A percentile compares a stretch with the other conserved stretches of the same genome.
Conservation (phyloP, 192 early-diverging fungal genomes). For the Linnemannia zychae region DNA sequence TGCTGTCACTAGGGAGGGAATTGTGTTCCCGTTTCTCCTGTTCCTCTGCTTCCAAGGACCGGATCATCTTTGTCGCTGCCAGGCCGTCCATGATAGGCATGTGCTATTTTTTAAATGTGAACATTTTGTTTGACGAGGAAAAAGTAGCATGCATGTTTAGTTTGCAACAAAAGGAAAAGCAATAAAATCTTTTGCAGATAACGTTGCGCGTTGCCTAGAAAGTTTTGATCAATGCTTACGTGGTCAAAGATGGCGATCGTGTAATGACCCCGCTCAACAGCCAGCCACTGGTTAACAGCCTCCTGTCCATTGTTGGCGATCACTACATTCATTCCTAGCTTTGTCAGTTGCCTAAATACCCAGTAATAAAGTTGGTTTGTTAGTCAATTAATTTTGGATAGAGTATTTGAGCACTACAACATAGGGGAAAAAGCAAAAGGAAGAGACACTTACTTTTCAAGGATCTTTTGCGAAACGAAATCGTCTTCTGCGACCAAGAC, state of each 20-base stretch:
- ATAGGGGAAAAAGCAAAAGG: too few relatives aligned
- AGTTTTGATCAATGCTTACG: too few relatives aligned
- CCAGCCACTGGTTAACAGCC: constrained; percentile 42
- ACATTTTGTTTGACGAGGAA: too few relatives aligned
- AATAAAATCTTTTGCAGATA: too few relatives aligned
- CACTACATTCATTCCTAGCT: constrained; percentile 49
- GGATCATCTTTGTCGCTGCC: constrained; percentile 37
- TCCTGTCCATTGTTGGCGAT: constrained; percentile 53
- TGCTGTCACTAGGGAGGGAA: neutral
- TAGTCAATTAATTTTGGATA: too few relatives aligned
- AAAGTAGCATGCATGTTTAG: too few relatives aligned
- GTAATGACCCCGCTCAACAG: constrained; percentile 36
- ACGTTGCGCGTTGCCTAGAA: neutral
- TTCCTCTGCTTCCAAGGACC: constrained; percentile 33
- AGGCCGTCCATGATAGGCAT: constrained; percentile 58
- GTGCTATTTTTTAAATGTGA: too few relatives aligned
- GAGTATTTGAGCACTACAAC: too few relatives aligned
- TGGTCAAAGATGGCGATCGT: constrained; percentile 55
- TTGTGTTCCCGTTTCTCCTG: neutral
- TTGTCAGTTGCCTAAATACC: constrained; percentile 34
- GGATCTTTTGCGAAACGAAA: constrained; percentile 54
- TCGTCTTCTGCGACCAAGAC: constrained; percentile 52
- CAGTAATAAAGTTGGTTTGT: neutral
- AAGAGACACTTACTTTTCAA: constrained; percentile 40
- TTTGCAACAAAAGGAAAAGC: too few relatives aligned